Conservation (phyloP, 768 basidiomycete species). For the Auricularia cornea region DNA sequence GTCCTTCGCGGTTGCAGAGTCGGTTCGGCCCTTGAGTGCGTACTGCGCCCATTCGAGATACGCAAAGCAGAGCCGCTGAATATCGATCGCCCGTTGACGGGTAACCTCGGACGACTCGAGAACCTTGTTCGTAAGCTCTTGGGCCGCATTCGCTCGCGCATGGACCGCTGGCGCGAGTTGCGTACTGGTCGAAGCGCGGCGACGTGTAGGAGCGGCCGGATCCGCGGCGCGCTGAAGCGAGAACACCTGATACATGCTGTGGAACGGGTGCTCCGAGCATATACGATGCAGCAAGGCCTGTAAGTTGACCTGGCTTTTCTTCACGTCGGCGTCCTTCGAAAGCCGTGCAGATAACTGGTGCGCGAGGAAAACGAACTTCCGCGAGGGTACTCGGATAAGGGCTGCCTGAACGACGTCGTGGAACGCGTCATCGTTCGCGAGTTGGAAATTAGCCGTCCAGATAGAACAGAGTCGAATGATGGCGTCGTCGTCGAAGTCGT, state of each 20-base stretch:
- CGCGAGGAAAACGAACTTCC: slow-evolving; percentile 84
- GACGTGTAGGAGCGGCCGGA: slow-evolving; percentile 12
- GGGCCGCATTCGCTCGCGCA: not conserved
- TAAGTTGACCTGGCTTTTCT: slow-evolving; percentile 37
- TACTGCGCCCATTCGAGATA: slow-evolving; percentile 68
- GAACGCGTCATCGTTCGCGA: slow-evolving; percentile 26
- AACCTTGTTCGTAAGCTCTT: not conserved
- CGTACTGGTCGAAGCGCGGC: not conserved
- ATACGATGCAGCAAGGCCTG: slow-evolving; percentile 61
- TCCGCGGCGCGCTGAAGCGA: slow-evolving; percentile 42
- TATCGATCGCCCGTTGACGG: slow-evolving; percentile 17
- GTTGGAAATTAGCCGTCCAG: slow-evolving; percentile 80
- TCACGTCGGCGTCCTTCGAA: slow-evolving; percentile 31
- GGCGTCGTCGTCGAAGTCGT: slow-evolving; percentile 66
- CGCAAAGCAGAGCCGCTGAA: slow-evolving; percentile 56
- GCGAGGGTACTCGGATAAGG: slow-evolving; percentile 60
- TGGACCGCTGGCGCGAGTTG: not conserved
- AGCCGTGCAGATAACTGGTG: slow-evolving; percentile 93
- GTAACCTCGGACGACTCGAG: not conserved
- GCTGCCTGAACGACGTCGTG: slow-evolving; percentile 37
- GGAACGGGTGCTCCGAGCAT: slow-evolving; percentile 88
- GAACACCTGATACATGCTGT: slow-evolving; percentile 83
- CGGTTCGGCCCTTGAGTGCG: slow-evolving; percentile 38
- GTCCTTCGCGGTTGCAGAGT: slow-evolving; percentile 11
- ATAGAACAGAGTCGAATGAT: slow-evolving; percentile 79